Percentiles rank a stretch among this genome's conserved stretches.
Conservation (phyloP, 345 rosid species). For the Salix udensis region DNA sequence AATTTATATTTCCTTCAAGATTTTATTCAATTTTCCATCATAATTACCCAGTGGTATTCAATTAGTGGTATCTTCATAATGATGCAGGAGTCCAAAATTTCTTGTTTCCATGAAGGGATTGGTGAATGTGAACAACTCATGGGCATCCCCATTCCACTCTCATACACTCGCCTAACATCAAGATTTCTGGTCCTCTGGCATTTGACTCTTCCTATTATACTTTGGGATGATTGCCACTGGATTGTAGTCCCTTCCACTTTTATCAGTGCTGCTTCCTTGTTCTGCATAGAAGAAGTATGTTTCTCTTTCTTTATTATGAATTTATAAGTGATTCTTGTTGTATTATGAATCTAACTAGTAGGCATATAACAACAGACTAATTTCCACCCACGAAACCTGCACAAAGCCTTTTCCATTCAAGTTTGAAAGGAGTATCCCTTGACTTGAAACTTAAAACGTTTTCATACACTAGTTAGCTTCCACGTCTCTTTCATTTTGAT, state of each 20-base stretch:
- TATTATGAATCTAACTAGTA: too few species aligned
- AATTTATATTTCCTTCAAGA: background rate
- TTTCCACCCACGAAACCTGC: too few species aligned
- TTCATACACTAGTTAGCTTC: too few species aligned
- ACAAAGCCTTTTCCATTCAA: too few species aligned
- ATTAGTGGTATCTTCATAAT: background rate
- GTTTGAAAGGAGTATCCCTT: too few species aligned
- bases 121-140: conserved; percentile 78
- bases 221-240: conserved; percentile 99
- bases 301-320: background rate
- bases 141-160: conserved; percentile 88
- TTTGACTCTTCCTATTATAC: conserved; percentile 82
- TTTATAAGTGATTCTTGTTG: background rate
- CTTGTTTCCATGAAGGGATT: conserved; percentile 82
- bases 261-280: conserved; percentile 88
- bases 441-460: too few species aligned
- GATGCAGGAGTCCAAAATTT: conserved; percentile 64
- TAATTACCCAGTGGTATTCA: background rate
- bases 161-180: conserved; percentile 89
- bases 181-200: conserved; percentile 97
- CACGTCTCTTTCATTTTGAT: too few species aligned
- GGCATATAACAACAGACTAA: too few species aligned
- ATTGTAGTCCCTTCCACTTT: conserved; percentile 94
- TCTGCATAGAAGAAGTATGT: conserved; percentile 95
- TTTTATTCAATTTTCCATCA: background rate